phyloP scores from a whole-genome alignment of 2,329 filamentous ascomycete genomes.

The Arachnopeziza araneosa region DNA sequence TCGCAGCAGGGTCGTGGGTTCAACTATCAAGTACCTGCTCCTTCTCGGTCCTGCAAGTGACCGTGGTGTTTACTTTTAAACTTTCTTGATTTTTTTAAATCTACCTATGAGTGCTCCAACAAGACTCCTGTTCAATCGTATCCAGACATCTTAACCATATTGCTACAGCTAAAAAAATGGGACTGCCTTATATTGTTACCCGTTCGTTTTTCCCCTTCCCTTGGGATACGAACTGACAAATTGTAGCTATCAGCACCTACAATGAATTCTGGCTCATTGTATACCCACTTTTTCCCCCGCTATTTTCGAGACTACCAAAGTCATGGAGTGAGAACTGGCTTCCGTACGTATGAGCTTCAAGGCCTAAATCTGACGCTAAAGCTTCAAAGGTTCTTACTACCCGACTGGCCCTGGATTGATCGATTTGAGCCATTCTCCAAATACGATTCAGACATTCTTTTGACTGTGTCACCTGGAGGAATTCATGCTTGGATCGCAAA shows the following conservation, averaged over 20 bases:
- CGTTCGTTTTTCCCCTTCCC: slow-evolving; percentile 38
- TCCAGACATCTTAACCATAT: slow-evolving; percentile 41
- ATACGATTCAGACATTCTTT: slow-evolving; percentile 53
- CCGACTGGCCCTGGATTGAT: slow-evolving; percentile 54
- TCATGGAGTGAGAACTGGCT: slow-evolving; percentile 53
- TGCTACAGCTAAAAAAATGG: slow-evolving; percentile 43
- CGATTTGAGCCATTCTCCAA: slow-evolving; percentile 53
- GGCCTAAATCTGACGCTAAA: not conserved
- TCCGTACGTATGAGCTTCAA: slow-evolving; percentile 37
- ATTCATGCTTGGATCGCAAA: slow-evolving; percentile 44
- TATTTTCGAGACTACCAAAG: slow-evolving; percentile 50
- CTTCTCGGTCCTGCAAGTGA: too few relatives aligned
- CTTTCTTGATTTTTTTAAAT: too few relatives aligned
- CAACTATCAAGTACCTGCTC: too few relatives aligned
- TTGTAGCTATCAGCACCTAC: slow-evolving; percentile 43
- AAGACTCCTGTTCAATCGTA: slow-evolving; percentile 16
- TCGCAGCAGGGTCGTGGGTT: too few relatives aligned
- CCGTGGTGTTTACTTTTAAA: too few relatives aligned
- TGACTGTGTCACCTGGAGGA: slow-evolving; percentile 54
- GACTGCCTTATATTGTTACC: slow-evolving; percentile 46
- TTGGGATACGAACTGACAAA: slow-evolving; percentile 5
- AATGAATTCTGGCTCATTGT: slow-evolving; percentile 52
- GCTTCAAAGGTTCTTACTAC: slow-evolving; percentile 43
- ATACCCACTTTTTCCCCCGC: slow-evolving; percentile 46
- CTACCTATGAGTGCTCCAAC: too few relatives aligned